Conservation (phyloP, 148 eudicot species). For the Bassia scoparia region DNA sequence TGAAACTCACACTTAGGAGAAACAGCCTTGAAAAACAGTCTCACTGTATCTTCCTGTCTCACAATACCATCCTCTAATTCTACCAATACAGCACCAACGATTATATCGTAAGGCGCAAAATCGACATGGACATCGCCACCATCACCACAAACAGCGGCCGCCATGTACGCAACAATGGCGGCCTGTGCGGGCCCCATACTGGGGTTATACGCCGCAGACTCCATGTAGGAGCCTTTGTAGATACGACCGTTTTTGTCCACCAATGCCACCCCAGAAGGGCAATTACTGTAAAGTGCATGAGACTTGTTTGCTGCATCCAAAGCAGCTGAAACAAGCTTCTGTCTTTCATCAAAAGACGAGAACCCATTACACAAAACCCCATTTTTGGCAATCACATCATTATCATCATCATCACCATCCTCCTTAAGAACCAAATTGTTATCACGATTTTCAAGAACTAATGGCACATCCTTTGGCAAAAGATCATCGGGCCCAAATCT, state of each 20-base stretch:
- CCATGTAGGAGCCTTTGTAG: slow-evolving; percentile 65
- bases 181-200: slow-evolving; percentile 87
- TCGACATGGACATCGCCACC: slow-evolving; percentile 42
- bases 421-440: slow-evolving; percentile 28
- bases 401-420: neutral
- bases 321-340: slow-evolving; percentile 38
- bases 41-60: slow-evolving; percentile 69
- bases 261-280: slow-evolving; percentile 67
- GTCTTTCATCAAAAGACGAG: slow-evolving; percentile 10
- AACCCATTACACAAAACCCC: slow-evolving; percentile 30
- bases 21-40: slow-evolving; percentile 47
- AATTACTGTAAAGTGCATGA: slow-evolving; percentile 64
- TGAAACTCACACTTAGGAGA: slow-evolving; percentile 58
- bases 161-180: slow-evolving; percentile 61
- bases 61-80: slow-evolving; percentile 62
- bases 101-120: slow-evolving; percentile 45
- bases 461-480: slow-evolving; percentile 47
- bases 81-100: slow-evolving; percentile 64
- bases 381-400: neutral
- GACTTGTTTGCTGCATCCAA: slow-evolving; percentile 61
- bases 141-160: slow-evolving; percentile 37
- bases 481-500: slow-evolving; percentile 77
- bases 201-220: slow-evolving; percentile 93
- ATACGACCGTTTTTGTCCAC: slow-evolving; percentile 53
- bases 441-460: slow-evolving; percentile 50